Conservation (phyloP, 208 protist species). For the Leishmania major region DNA sequence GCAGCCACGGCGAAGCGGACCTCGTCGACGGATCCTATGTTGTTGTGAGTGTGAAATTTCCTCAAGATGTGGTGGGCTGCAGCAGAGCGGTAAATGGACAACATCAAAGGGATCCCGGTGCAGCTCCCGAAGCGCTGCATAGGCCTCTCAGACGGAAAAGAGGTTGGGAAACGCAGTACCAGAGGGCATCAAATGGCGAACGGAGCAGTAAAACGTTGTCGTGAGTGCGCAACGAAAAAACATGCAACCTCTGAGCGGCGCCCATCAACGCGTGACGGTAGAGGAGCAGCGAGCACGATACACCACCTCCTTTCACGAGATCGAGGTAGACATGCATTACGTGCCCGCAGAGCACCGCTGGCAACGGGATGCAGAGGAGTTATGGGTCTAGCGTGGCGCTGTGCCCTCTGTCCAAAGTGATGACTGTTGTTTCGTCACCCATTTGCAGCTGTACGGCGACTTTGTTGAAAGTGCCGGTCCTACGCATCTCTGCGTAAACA, state of each 20-base stretch:
- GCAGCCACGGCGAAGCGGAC: too few species aligned
- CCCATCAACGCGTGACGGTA: too few species aligned
- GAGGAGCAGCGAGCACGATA: background rate
- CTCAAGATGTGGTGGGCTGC: too few species aligned
- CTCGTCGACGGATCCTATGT: too few species aligned
- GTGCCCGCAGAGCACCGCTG: background rate
- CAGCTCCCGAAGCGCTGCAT: too few species aligned
- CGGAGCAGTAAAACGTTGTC: background rate
- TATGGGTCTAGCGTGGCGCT: background rate
- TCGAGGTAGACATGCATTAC: background rate
- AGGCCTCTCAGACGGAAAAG: background rate
- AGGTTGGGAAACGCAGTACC: background rate
- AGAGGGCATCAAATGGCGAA: background rate
- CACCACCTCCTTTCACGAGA: too few species aligned
- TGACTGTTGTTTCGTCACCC: background rate
- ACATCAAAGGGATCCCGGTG: too few species aligned
- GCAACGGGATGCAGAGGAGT: background rate
- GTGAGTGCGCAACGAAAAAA: background rate
- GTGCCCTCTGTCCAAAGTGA: background rate
- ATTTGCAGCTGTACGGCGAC: background rate
- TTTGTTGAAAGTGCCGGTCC: background rate
- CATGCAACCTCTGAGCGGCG: too few species aligned
- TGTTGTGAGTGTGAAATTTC: too few species aligned
- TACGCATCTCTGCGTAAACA: background rate
- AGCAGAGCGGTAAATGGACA: too few species aligned